Evolutionary conservation across 495 filamentous ascomycete species (phyloP).

Genomic region (Aspergillus nanangensis): DNA sequence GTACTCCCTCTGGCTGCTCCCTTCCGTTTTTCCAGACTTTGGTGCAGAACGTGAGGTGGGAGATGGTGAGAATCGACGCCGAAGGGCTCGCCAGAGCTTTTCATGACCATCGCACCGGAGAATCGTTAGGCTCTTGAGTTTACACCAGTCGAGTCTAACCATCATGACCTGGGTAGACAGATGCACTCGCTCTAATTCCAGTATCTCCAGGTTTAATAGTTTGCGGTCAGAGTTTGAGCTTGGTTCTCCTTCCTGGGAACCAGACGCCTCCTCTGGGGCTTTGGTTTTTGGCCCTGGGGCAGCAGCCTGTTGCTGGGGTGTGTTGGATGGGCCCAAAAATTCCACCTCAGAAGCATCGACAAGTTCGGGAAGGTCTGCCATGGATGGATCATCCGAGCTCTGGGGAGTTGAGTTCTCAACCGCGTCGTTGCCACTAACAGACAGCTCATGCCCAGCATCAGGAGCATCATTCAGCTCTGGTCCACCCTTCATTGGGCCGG

Average conservation of each 20-base stretch:
- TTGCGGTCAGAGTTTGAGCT: constrained; percentile 9
- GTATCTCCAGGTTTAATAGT: constrained; percentile 60
- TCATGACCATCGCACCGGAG: constrained; percentile 77
- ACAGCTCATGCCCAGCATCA: no score
- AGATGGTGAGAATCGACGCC: constrained; percentile 65
- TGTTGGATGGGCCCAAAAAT: background rate
- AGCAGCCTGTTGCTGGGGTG: no score
- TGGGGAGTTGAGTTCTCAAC: no score
- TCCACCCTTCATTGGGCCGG: no score
- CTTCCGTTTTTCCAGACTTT: constrained; percentile 18
- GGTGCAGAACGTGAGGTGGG: constrained; percentile 10
- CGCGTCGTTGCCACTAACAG: no score
- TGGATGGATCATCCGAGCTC: background rate
- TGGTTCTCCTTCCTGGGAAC: no score
- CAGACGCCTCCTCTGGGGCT: no score
- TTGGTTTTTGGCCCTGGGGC: no score
- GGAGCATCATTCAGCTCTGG: no score
- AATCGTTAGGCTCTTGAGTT: constrained; percentile 73
- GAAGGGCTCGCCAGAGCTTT: constrained; percentile 74
- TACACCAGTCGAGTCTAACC: constrained; percentile 74
- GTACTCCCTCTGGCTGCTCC: constrained; percentile 48
- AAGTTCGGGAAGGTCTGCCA: constrained; percentile 7
- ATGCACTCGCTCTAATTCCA: constrained; percentile 81
- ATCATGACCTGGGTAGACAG: constrained; percentile 65
- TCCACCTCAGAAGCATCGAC: background rate